These are phyloP conservation scores for Aspergillus novofumigatus DNA, from an alignment of 2,329 filamentous ascomycete genomes.

Conservation along the genomic window DNA sequence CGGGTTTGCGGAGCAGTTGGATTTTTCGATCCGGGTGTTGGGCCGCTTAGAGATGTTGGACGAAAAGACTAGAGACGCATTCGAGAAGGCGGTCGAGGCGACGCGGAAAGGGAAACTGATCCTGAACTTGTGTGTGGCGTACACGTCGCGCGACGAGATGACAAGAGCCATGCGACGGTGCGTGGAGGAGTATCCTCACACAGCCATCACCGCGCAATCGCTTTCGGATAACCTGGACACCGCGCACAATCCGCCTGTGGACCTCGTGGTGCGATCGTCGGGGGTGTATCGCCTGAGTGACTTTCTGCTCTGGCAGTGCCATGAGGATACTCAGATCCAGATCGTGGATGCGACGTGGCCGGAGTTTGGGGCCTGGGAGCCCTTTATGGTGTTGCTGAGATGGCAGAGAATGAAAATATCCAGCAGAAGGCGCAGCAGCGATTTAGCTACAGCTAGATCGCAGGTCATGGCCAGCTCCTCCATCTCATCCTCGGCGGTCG, in stretches of 20 bases:
- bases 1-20: background rate
- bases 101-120: background rate
- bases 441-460: no score
- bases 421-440: no score
- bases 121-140: background rate
- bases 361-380: background rate
- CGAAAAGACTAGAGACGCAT: no score
- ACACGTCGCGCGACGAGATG: background rate
- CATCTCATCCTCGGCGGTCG: background rate
- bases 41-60: no score
- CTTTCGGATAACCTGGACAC: background rate
- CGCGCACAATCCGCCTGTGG: slow-evolving; percentile 4
- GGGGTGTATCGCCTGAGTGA: slow-evolving; percentile 11
- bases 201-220: background rate
- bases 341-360: background rate
- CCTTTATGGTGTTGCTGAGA: no score
- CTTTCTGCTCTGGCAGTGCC: slow-evolving; percentile 9
- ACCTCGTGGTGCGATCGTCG: slow-evolving; percentile 11
- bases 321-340: background rate
- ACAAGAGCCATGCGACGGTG: no score
- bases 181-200: no score
- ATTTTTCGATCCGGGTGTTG: background rate
- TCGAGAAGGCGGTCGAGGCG: no score
- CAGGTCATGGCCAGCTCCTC: background rate
- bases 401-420: no score